Percentiles rank a stretch among this genome's conserved stretches.
Conservation (phyloP, 805 yeast genomes). For the Nakazawaea ernobii region DNA sequence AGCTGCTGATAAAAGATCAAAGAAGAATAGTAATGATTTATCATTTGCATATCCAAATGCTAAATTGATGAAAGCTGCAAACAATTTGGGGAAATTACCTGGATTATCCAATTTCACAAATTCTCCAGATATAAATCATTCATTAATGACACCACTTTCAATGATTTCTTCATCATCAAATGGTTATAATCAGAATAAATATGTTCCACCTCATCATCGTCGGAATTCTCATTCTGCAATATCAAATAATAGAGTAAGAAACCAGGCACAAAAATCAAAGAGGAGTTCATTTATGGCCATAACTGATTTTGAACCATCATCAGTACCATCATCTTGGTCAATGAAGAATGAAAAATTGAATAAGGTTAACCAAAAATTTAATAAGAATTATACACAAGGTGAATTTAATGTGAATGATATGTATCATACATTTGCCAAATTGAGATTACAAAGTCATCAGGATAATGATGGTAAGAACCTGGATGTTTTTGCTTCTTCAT, state of each 20-base stretch:
- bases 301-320: constrained; percentile 5
- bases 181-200: constrained; percentile 19
- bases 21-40: constrained; percentile 10
- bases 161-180: constrained; percentile 1
- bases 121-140: neutral
- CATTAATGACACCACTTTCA: neutral
- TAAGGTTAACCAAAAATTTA: constrained; percentile 3
- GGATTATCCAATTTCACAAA: neutral
- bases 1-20: constrained; percentile 7
- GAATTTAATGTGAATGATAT: constrained; percentile 10
- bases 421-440: constrained; percentile 10
- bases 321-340: constrained; percentile 9
- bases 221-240: constrained; percentile 22
- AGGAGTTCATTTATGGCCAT: constrained; percentile 1
- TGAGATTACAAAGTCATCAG: neutral
- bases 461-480: neutral
- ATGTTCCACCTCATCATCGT: constrained; percentile 53
- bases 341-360: neutral
- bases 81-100: no score
- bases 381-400: constrained; percentile 2
- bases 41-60: constrained; percentile 16
- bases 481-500: neutral
- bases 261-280: constrained; percentile 2
- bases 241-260: neutral
- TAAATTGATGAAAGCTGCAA: constrained; percentile 11